Evolutionary conservation across 2,329 filamentous ascomycete genomes (phyloP).

Genomic region (Phyllosticta paracitricarpa): DNA sequence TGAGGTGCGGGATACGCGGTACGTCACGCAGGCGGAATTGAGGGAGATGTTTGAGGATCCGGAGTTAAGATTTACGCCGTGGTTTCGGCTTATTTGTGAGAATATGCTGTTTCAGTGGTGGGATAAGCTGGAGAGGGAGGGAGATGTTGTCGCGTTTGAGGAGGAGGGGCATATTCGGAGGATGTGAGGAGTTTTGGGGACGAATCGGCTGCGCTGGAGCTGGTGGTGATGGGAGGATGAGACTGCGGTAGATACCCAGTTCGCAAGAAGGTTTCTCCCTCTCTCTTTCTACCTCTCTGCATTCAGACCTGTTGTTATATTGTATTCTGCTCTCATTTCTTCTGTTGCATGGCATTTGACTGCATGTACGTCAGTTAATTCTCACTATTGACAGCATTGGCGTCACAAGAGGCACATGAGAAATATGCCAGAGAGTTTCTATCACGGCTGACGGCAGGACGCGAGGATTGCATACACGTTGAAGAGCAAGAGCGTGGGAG

Average conservation of each 20-base stretch:
- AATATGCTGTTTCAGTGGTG: slow-evolving; percentile 98
- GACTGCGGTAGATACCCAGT: neutral
- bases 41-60: slow-evolving; percentile 78
- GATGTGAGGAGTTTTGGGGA: slow-evolving; percentile 45
- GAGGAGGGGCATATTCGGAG: slow-evolving; percentile 80
- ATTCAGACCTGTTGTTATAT: no score
- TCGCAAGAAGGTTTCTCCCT: no score
- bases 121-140: slow-evolving; percentile 62
- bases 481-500: neutral
- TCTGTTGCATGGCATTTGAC: no score
- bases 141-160: slow-evolving; percentile 43
- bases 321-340: no score
- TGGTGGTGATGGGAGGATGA: neutral
- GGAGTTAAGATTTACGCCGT: slow-evolving; percentile 80
- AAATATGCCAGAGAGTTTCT: no score
- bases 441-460: no score
- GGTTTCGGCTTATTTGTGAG: slow-evolving; percentile 99
- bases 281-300: no score
- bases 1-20: slow-evolving; percentile 77
- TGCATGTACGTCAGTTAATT: no score
- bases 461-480: neutral
- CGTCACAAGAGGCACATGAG: no score
- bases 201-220: no score
- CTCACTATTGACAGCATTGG: no score
- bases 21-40: slow-evolving; percentile 72